Percentiles rank a stretch among this genome's conserved stretches.
These are phyloP conservation scores for Aspergillus hancockii DNA, from an alignment of 495 filamentous ascomycete species.

Conservation along the genomic window DNA sequence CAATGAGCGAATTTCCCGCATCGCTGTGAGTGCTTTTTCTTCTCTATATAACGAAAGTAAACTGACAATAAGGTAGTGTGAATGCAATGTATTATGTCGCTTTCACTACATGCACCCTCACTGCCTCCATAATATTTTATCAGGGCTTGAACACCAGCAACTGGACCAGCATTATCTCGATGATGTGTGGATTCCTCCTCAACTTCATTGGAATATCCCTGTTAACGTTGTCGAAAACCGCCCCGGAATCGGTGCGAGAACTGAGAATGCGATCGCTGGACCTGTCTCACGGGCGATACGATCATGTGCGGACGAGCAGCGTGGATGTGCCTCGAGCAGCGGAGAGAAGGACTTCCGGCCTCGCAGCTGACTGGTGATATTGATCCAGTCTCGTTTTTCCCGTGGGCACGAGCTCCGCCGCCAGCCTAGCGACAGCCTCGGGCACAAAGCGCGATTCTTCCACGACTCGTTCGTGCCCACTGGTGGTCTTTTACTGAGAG, in stretches of 20 bases:
- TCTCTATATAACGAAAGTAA: background rate
- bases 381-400: too few relatives aligned
- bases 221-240: conserved; percentile 86
- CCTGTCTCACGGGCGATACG: conserved; percentile 8
- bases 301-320: conserved; percentile 8
- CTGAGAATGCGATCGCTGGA: conserved; percentile 9
- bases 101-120: conserved; percentile 92
- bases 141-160: conserved; percentile 95
- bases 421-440: too few relatives aligned
- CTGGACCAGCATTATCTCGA: conserved; percentile 86
- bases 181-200: conserved; percentile 90
- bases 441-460: too few relatives aligned
- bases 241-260: conserved; percentile 34
- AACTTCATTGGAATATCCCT: conserved; percentile 98
- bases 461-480: too few relatives aligned
- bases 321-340: background rate
- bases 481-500: too few relatives aligned
- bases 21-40: conserved; percentile 69
- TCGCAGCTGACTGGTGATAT: background rate
- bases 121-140: conserved; percentile 98
- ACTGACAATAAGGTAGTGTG: conserved; percentile 64
- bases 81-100: conserved; percentile 99
- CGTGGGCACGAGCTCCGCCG: too few relatives aligned
- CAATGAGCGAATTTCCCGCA: conserved; percentile 92
- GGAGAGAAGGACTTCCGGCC: background rate